phyloP scores from a whole-genome alignment of 2,329 filamentous ascomycete species.

The Stachybotrys chartarum region DNA sequence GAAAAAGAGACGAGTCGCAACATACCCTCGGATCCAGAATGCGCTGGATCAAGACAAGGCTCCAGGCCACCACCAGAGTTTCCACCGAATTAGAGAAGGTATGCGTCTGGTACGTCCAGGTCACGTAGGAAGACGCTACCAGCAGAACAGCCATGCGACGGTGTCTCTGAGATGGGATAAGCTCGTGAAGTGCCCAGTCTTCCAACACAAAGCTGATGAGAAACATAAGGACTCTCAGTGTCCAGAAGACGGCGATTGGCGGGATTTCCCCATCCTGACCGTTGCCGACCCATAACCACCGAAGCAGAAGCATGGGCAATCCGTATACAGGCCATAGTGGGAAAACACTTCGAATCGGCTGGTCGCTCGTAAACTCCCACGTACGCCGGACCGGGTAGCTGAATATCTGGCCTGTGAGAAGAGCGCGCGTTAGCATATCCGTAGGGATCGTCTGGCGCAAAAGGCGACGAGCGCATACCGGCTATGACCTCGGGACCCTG shows the following conservation, averaged over 20 bases:
- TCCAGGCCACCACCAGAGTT: constrained; percentile 89
- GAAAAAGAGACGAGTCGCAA: constrained; percentile 11
- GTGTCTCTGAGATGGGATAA: constrained; percentile 67
- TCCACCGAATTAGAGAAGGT: constrained; percentile 98
- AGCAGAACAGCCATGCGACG: constrained; percentile 71
- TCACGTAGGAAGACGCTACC: constrained; percentile 93
- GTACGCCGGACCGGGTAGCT: constrained; percentile 83
- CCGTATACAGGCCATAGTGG: constrained; percentile 95
- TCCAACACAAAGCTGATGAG: constrained; percentile 90
- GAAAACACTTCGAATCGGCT: constrained; percentile 91
- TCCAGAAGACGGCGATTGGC: constrained; percentile 85
- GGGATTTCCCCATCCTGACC: constrained; percentile 69
- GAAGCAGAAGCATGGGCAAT: constrained; percentile 83
- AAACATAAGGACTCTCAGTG: constrained; percentile 85
- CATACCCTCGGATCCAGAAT: constrained; percentile 73
- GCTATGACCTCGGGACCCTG: constrained; percentile 96
- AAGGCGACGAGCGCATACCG: constrained; percentile 49
- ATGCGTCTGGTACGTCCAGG: constrained; percentile 97
- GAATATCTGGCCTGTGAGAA: constrained; percentile 71
- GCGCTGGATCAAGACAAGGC: constrained; percentile 81
- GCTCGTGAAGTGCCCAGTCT: constrained; percentile 94
- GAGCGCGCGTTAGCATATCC: background rate
- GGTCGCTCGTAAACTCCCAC: constrained; percentile 89
- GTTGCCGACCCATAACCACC: constrained; percentile 87
- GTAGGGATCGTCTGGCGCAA: background rate